Percentiles rank a stretch among this genome's conserved stretches.
Evolutionary conservation across 1,284 basidiomycete genomes (phyloP).

Genomic region (Tilletia caries): DNA sequence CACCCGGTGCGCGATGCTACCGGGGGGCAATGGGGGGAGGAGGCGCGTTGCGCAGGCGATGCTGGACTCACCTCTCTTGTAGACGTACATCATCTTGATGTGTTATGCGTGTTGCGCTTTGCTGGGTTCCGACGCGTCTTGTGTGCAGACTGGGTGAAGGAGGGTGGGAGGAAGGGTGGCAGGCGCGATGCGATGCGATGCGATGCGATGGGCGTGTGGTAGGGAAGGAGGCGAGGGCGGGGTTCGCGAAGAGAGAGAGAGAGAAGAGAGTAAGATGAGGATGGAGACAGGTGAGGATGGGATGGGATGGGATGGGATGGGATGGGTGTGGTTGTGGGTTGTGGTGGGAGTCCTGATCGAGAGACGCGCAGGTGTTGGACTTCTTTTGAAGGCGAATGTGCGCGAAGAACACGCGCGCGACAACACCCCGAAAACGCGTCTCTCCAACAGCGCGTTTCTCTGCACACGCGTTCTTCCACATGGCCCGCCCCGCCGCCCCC

Average conservation of each 20-base stretch:
- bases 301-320: too few species aligned
- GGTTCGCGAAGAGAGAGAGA: background rate
- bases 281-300: background rate
- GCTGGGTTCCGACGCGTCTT: background rate
- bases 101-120: background rate
- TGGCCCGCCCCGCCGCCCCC: too few species aligned
- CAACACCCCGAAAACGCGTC: too few species aligned
- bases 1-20: background rate
- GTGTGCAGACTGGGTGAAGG: background rate
- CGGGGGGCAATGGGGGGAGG: background rate
- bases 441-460: too few species aligned
- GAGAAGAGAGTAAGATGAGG: background rate
- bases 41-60: too few species aligned
- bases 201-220: background rate
- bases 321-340: background rate
- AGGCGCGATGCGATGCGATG: background rate
- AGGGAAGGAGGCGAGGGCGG: background rate
- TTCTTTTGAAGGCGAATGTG: background rate
- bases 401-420: background rate
- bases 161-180: background rate
- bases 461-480: too few species aligned
- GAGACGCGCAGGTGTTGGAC: slow-evolving; percentile 1
- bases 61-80: slow-evolving; percentile 16
- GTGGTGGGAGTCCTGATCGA: background rate
- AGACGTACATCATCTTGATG: slow-evolving; percentile 18